A percentile compares a stretch with the other conserved stretches of the same genome.
Conservation (phyloP, 208 protist genomes). For the Eutreptiella sp. region DNA sequence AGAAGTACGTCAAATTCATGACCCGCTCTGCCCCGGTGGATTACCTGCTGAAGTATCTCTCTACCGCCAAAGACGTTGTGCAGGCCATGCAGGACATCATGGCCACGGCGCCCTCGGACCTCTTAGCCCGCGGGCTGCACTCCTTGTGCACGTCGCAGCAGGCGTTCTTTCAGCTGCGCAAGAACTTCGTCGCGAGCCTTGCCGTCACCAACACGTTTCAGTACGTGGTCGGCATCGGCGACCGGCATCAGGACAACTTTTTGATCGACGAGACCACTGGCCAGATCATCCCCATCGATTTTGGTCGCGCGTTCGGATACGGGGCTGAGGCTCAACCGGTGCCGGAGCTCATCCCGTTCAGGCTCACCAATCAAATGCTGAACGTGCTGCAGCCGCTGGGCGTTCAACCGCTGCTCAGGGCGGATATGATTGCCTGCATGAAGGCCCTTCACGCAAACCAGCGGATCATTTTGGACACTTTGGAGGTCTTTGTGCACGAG, state of each 20-base stretch:
- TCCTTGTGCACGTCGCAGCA: constrained; percentile 44
- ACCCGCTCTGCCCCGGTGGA: not conserved
- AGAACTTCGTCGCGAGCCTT: constrained; percentile 58
- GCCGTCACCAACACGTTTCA: constrained; percentile 52
- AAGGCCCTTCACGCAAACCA: constrained; percentile 44
- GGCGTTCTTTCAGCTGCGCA: constrained; percentile 54
- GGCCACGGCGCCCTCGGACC: constrained; percentile 1
- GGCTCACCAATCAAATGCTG: constrained; percentile 71
- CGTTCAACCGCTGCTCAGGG: constrained; percentile 38
- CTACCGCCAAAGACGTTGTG: constrained; percentile 18
- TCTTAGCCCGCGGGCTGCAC: constrained; percentile 32
- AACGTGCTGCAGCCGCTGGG: constrained; percentile 61
- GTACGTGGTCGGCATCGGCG: constrained; percentile 84
- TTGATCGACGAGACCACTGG: constrained; percentile 60
- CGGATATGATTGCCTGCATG: constrained; percentile 55
- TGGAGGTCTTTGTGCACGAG: constrained; percentile 80
- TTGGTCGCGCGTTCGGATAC: constrained; percentile 84
- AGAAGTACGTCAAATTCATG: constrained; percentile 15
- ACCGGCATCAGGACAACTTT: constrained; percentile 85
- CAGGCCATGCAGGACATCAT: constrained; percentile 25
- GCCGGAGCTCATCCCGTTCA: constrained; percentile 87
- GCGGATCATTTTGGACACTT: constrained; percentile 56
- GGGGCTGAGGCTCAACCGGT: constrained; percentile 68
- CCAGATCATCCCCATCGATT: constrained; percentile 83
- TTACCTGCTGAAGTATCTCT: constrained; percentile 13